Conservation (phyloP, 1,284 basidiomycete genomes). For the Fomitopsis schrenkii region DNA sequence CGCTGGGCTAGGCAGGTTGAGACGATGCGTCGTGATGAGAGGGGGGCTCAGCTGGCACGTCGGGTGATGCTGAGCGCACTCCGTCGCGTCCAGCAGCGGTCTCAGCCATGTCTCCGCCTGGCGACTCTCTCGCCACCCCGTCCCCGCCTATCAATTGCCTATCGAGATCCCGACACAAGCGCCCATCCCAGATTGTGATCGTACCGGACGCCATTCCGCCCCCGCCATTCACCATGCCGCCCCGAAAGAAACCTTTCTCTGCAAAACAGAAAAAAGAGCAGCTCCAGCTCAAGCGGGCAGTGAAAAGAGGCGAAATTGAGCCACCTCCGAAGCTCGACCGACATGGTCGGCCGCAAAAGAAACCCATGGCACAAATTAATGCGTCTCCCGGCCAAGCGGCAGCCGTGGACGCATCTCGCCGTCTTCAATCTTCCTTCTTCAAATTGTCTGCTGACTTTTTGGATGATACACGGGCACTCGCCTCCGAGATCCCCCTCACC, state of each 20-base stretch:
- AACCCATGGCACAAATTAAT: slow-evolving; percentile 16
- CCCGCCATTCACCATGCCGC: slow-evolving; percentile 35
- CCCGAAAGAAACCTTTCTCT: slow-evolving; percentile 52
- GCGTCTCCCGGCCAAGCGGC: slow-evolving; percentile 15
- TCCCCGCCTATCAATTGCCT: neutral
- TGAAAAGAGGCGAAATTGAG: slow-evolving; percentile 69
- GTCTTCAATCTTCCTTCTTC: slow-evolving; percentile 71
- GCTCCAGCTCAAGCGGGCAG: slow-evolving; percentile 71
- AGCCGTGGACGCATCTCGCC: slow-evolving; percentile 39
- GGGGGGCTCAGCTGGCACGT: neutral
- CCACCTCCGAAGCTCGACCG: slow-evolving; percentile 33
- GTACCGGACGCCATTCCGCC: neutral
- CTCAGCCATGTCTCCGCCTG: neutral
- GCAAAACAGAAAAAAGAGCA: slow-evolving; percentile 69
- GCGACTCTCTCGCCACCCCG: neutral
- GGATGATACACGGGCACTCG: slow-evolving; percentile 55
- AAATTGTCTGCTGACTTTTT: slow-evolving; percentile 62
- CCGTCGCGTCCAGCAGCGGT: neutral
- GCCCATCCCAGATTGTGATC: neutral
- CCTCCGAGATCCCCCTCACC: slow-evolving; percentile 47
- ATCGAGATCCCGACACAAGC: neutral
- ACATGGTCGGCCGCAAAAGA: slow-evolving; percentile 18
- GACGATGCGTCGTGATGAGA: neutral
- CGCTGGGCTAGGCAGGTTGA: neutral
- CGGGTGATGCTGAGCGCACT: neutral